phyloP scores from a whole-genome alignment of 2,329 filamentous ascomycete species.

The Colletotrichum lupini region DNA sequence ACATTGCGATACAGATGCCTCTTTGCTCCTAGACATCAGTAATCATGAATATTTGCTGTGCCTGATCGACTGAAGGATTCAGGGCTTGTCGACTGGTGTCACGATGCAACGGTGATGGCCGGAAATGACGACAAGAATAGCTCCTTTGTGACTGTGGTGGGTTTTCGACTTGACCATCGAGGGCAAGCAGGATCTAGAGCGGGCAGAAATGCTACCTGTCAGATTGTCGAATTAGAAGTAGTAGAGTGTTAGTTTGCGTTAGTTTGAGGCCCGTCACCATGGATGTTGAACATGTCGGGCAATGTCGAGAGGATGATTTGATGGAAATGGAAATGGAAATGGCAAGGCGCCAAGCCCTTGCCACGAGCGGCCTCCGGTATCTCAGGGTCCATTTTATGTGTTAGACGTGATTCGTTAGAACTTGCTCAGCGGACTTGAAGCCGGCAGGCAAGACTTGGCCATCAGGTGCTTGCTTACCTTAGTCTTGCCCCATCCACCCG shows the following conservation, averaged over 20 bases:
- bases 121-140: slow-evolving; percentile 8
- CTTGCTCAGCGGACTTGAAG: background rate
- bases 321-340: background rate
- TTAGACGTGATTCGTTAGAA: background rate
- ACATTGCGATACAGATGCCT: background rate
- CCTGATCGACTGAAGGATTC: background rate
- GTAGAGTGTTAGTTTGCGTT: background rate
- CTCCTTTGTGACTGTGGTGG: background rate
- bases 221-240: background rate
- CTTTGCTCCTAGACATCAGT: background rate
- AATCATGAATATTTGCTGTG: background rate
- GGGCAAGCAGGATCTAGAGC: background rate
- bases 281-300: background rate
- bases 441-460: background rate
- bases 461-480: background rate
- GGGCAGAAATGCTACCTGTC: background rate
- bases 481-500: background rate
- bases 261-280: background rate
- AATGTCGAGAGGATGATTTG: background rate
- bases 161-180: background rate
- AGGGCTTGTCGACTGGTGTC: slow-evolving; percentile 7
- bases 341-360: background rate
- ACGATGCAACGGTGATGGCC: slow-evolving; percentile 4
- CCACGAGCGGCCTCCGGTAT: background rate
- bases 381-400: background rate